phyloP scores from a whole-genome alignment of 192 early-diverging fungal genomes.

The Thoreauomyces humboldtii region DNA sequence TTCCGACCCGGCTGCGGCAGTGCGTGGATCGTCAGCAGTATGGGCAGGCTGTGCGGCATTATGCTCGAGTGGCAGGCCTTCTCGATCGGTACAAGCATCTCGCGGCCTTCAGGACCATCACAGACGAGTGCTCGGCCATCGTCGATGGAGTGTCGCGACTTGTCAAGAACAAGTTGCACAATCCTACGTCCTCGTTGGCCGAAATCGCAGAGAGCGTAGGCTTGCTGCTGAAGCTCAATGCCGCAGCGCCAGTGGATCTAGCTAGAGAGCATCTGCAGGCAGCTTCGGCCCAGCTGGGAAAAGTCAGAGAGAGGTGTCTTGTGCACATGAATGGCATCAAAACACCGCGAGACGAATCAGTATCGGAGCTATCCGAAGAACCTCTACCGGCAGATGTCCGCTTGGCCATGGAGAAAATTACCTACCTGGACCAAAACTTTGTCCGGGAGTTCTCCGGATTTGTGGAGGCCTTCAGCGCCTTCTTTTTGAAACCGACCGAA shows the following conservation, averaged over 20 bases:
- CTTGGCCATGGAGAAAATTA: slow-evolving; percentile 17
- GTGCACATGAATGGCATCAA: slow-evolving; percentile 21
- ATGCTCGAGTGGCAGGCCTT: slow-evolving; percentile 66
- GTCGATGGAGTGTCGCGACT: slow-evolving; percentile 68
- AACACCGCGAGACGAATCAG: background rate
- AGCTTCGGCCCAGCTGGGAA: slow-evolving; percentile 3
- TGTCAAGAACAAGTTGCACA: slow-evolving; percentile 54
- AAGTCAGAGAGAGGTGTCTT: background rate
- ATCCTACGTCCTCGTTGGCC: slow-evolving; percentile 35
- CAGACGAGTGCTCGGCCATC: slow-evolving; percentile 74
- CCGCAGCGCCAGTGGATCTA: slow-evolving; percentile 24
- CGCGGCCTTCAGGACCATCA: slow-evolving; percentile 74
- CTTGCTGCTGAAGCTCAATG: slow-evolving; percentile 29
- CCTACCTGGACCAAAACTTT: slow-evolving; percentile 39
- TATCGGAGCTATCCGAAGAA: slow-evolving; percentile 11
- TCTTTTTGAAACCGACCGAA: slow-evolving; percentile 35
- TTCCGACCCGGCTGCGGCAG: slow-evolving; percentile 71
- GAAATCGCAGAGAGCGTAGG: slow-evolving; percentile 54
- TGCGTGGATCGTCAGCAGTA: slow-evolving; percentile 59
- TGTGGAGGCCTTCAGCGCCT: slow-evolving; percentile 44
- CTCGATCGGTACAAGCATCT: slow-evolving; percentile 76
- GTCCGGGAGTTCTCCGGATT: slow-evolving; percentile 48
- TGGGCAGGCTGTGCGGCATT: slow-evolving; percentile 74
- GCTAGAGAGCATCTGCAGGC: slow-evolving; percentile 32
- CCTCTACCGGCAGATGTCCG: slow-evolving; percentile 16